Base-by-base conservation (phyloP, 164 flowering plant genomes). In the Macadamia tetraphylla region DNA sequence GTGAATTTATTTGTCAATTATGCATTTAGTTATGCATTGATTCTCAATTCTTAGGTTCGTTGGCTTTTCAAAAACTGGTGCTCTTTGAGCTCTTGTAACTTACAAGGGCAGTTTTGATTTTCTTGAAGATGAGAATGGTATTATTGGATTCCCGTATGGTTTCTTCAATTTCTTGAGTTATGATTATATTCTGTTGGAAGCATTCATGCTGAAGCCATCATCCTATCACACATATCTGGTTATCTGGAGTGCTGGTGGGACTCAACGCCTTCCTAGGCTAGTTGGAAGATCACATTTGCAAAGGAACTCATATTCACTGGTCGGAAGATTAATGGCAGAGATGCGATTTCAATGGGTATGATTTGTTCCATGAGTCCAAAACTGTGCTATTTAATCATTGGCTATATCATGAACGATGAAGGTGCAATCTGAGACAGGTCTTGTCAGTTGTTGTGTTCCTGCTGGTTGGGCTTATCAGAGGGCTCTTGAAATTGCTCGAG, bases 261-360 rank as follows among this genome's bases (percentile, higher is more conserved):
- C 98, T 35, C 91, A 84, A 69, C 84, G 97, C 56, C 97, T 94
- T 74, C 94, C 98, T 62, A 84, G 97, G 73, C 66, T 92, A 67
- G 87, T 88, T 15, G 98, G 98, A 71, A 87, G 76, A 75, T 82
- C 98, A 64, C 23, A 23, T 58, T 71, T 40, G 97, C 97, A 42
- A 90, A 87, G 79, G 97, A 94, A 71, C 88, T 94, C 46, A 88
- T 92, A 73, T 92, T 83, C 71, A 92, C 97, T 71, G 97, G 97
- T 29, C 85, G 90, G 62, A 92, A 78, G 75, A 60, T 94, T 76
- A 66, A 72, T 76, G 92, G 90, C 56, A 79, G 64, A 76, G 86
- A 86, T 66, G 98, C 98, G 35, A 35, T 82, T 55, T 77, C 84
- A 64, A 64, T 88, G 60, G 97, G 97, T 92, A 78, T 60, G 68